A percentile compares a stretch with the other conserved stretches of the same genome.
Evolutionary conservation across 23 red algal genomes (phyloP).

Genomic region (Gracilaria gracilis): DNA sequence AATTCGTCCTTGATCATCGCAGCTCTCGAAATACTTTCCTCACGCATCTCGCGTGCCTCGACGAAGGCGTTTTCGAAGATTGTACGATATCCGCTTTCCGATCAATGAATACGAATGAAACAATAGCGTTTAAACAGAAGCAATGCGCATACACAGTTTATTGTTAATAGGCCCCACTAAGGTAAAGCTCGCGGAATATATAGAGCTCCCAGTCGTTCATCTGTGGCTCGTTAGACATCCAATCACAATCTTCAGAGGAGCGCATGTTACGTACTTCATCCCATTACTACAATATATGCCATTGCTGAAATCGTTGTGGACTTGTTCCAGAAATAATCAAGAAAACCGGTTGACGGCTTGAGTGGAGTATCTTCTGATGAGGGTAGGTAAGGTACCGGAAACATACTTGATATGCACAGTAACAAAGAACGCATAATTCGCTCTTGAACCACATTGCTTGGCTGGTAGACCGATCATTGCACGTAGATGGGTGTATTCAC

Average conservation of each 20-base stretch:
- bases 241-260: background rate
- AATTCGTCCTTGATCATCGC: no score
- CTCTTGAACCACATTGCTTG: background rate
- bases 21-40: no score
- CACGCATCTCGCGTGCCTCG: no score
- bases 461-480: background rate
- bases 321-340: no score
- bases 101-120: no score
- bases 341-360: background rate
- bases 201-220: background rate
- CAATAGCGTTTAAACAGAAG: no score
- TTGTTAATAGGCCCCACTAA: background rate
- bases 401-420: background rate
- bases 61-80: no score
- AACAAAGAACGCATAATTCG: background rate
- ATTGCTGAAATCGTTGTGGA: no score
- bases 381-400: background rate
- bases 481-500: background rate
- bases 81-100: no score
- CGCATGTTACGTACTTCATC: background rate
- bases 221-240: background rate
- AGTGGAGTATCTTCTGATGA: no score
- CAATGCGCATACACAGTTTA: background rate
- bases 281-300: no score
- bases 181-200: background rate